phyloP scores from a whole-genome alignment of 768 basidiomycete genomes.

The Tricholoma furcatifolium region DNA sequence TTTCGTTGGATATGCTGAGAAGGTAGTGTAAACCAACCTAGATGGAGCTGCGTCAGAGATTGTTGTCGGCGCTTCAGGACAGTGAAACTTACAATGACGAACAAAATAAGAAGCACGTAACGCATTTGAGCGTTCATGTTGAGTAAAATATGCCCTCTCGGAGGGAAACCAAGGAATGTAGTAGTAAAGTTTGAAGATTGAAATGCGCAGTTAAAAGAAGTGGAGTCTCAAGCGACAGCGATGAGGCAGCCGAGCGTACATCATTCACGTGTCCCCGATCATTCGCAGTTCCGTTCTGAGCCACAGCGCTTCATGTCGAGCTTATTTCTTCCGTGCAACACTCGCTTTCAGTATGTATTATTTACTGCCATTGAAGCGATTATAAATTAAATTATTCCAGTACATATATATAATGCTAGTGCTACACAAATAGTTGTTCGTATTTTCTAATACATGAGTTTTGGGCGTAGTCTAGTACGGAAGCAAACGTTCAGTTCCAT shows the following conservation, averaged over 20 bases:
- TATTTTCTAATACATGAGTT: constrained; percentile 41
- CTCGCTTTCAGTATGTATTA: too few relatives aligned
- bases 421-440: constrained; percentile 33
- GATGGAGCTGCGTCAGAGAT: background rate
- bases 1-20: constrained; percentile 63
- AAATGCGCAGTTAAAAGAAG: constrained; percentile 4
- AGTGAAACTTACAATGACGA: constrained; percentile 37
- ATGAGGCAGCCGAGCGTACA: background rate
- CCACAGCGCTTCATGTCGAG: background rate
- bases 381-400: background rate
- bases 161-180: constrained; percentile 5
- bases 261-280: background rate
- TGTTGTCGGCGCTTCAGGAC: background rate
- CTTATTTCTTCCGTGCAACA: too few relatives aligned
- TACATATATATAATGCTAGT: background rate
- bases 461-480: constrained; percentile 34
- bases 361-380: too few relatives aligned
- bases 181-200: background rate
- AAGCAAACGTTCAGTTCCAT: background rate
- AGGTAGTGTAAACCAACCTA: constrained; percentile 63
- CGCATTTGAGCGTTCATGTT: constrained; percentile 59
- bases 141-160: constrained; percentile 9
- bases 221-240: background rate
- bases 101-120: constrained; percentile 51
- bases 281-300: background rate